These are phyloP conservation scores for Podaxis sp. DNA, from an alignment of 768 basidiomycete genomes.

Conservation along the genomic window DNA sequence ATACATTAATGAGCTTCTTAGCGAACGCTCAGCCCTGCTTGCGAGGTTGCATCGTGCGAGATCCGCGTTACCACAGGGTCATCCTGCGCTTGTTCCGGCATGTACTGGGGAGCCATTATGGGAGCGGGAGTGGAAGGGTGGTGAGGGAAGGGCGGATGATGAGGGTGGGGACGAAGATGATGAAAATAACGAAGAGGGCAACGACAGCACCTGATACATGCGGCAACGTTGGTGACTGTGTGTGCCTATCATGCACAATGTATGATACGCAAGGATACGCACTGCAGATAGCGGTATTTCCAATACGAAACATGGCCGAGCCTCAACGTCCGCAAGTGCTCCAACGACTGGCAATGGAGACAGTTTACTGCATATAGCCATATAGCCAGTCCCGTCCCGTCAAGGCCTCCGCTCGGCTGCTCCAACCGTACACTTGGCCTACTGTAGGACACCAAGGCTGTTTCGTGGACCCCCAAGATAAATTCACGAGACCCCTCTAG, in stretches of 20 bases:
- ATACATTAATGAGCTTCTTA: constrained; percentile 67
- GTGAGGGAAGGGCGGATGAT: constrained; percentile 48
- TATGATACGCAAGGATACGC: not conserved
- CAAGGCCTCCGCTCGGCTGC: not conserved
- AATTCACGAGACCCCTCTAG: too few relatives aligned
- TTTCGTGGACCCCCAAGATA: too few relatives aligned
- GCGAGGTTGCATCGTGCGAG: constrained; percentile 63
- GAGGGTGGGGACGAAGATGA: constrained; percentile 52
- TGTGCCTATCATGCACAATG: not conserved
- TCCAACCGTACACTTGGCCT: not conserved
- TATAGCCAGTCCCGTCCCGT: not conserved
- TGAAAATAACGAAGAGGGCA: constrained; percentile 33
- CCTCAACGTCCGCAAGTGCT: not conserved
- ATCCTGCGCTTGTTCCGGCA: constrained; percentile 50
- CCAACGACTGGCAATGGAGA: not conserved
- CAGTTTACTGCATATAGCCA: not conserved
- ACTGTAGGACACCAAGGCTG: too few relatives aligned
- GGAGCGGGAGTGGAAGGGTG: constrained; percentile 87
- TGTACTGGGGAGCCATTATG: constrained; percentile 49
- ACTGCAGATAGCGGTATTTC: not conserved
- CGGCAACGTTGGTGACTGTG: not conserved
- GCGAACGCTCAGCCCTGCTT: constrained; percentile 56
- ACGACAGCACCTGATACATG: constrained; percentile 12
- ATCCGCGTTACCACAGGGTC: constrained; percentile 53
- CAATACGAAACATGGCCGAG: not conserved